phyloP scores from a whole-genome alignment of 2,329 filamentous ascomycete species.

The Claviceps fusiformis region DNA sequence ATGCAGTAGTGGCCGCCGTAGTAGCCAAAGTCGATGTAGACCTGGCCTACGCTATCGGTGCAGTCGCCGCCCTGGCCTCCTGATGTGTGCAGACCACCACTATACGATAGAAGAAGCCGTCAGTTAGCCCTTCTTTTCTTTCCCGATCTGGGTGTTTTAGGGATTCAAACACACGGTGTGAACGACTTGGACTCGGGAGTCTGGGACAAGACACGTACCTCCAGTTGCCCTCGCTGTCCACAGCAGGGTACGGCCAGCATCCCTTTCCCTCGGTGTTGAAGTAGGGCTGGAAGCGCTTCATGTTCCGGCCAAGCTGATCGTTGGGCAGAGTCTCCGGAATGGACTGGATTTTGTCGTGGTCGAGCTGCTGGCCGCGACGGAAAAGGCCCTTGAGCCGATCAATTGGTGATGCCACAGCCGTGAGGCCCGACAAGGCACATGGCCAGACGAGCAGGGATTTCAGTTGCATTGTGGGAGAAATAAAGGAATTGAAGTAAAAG shows the following conservation, averaged over 20 bases:
- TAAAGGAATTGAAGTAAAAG: not conserved
- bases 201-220: not conserved
- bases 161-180: too few species aligned
- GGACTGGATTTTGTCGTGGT: not conserved
- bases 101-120: not conserved
- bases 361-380: not conserved
- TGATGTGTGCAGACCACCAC: not conserved
- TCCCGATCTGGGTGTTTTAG: not conserved
- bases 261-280: not conserved
- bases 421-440: not conserved
- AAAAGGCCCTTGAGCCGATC: not conserved
- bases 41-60: not conserved
- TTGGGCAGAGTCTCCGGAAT: not conserved
- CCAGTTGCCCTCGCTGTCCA: not conserved
- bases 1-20: not conserved
- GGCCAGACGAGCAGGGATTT: not conserved
- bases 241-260: not conserved
- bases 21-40: not conserved
- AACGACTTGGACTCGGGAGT: too few species aligned
- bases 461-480: not conserved
- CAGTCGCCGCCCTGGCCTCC: not conserved
- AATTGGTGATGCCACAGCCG: not conserved
- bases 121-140: not conserved
- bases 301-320: not conserved
- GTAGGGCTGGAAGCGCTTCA: not conserved